phyloP scores from a whole-genome alignment of 352 stramenopile genomes.

The Aphanomyces astaci region DNA sequence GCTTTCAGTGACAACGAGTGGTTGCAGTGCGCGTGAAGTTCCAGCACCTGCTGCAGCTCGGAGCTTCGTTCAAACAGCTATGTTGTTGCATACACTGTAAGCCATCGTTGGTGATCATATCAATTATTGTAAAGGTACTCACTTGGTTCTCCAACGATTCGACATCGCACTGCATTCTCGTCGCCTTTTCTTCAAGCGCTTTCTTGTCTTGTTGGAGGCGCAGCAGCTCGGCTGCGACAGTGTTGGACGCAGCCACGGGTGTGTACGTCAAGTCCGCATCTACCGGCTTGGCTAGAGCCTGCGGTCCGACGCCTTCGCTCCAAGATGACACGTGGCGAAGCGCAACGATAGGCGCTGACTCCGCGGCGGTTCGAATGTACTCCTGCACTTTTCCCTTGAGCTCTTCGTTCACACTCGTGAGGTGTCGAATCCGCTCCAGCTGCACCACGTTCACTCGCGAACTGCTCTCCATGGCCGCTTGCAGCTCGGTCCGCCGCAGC shows the following conservation, averaged over 20 bases:
- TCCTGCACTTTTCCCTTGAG: background rate
- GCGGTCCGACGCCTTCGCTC: background rate
- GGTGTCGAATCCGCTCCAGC: slow-evolving; percentile 9
- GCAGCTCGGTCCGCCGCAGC: slow-evolving; percentile 3
- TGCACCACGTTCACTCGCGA: slow-evolving; percentile 11
- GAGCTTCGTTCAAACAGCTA: slow-evolving; percentile 17
- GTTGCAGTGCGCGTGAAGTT: slow-evolving; percentile 4
- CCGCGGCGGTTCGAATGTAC: background rate
- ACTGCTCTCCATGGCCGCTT: background rate
- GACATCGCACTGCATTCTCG: background rate
- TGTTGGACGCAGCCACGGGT: background rate
- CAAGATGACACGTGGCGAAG: background rate
- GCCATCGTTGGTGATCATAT: no score
- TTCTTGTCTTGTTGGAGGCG: slow-evolving; percentile 5
- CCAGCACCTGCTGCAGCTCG: slow-evolving; percentile 7
- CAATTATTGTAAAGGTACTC: no score
- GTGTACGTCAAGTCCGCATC: background rate
- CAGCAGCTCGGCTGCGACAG: background rate
- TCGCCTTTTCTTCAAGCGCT: background rate
- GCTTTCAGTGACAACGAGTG: background rate
- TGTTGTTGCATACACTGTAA: background rate
- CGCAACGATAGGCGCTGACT: background rate
- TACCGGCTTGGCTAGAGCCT: background rate
- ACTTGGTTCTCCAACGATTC: slow-evolving; percentile 14
- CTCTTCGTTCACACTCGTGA: slow-evolving; percentile 10